Base-by-base conservation (phyloP, 495 filamentous ascomycete genomes). In the Cercophora scortea region DNA sequence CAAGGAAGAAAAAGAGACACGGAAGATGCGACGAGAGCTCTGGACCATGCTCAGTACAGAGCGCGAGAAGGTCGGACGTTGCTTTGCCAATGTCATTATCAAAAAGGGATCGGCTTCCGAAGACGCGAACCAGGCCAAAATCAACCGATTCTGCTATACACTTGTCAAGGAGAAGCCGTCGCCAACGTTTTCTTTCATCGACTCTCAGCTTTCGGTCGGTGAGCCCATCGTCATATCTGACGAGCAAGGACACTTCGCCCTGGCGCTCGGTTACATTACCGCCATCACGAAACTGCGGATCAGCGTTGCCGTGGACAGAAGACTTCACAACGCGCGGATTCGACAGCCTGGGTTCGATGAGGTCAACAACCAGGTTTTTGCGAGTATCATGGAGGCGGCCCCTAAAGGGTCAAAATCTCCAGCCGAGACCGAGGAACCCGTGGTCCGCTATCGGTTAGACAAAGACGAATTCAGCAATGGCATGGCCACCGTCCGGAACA, bases 381-480 rank as follows among this genome's bases (percentile, higher is more conserved):
- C 77, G 12, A 90, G 92, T 43, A 92, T 96, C 54, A 96, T 96
- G 89, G 87, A 94, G 59, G 80, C 92, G 41, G 78, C 70, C n/a
- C 70, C 78, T 43, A 72, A 80, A 45, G 76, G 74, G 15, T 66
- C 63, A 8, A 73, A 64, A 1, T 65, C 74, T 5, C 64, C 68
- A 35, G 67, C 69, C 13, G 70, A 74, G 50, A 56, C 64, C 39
- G 65, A 70, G 42, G 69, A 69, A 49, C 76, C 84, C 47, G 80
- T 82, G 25, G 64, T 87, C 13, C 69, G 85, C 16, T 97, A 91
- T 61, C 85, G 93, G 34, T 71, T 98, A 2, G 93, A 98, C 69
- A 96, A 96, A 67, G 93, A 97, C 59, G 93, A 97, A 63, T 96
- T 96, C 68, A 95, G 88, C 69, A 97, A 92, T 55, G 93, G 93